These are phyloP conservation scores for Cordyceps javanica DNA, from an alignment of 2,329 filamentous ascomycete genomes.

Conservation along the genomic window DNA sequence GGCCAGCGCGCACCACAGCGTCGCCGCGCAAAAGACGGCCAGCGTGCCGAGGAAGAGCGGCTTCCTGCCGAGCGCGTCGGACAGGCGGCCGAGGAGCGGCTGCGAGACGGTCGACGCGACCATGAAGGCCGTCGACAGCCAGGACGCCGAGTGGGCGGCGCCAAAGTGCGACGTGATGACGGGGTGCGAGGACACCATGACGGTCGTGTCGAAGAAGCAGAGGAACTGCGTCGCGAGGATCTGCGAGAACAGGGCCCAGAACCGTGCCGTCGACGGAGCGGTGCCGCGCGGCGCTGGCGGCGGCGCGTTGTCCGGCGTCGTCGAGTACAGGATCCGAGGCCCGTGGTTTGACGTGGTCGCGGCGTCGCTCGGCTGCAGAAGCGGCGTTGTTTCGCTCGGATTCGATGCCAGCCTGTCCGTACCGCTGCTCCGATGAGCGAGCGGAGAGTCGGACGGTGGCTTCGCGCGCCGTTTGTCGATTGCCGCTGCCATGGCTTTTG, in stretches of 20 bases:
- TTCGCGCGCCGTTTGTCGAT: background rate
- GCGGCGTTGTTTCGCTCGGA: background rate
- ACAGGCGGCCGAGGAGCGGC: conserved; percentile 66
- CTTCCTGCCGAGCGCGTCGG: conserved; percentile 66
- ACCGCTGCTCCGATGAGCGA: background rate
- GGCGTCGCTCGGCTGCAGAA: background rate
- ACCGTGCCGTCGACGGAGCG: conserved; percentile 42
- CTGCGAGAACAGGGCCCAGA: conserved; percentile 57
- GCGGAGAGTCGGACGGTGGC: background rate
- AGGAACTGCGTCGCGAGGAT: conserved; percentile 53
- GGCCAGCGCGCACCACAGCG: conserved; percentile 64
- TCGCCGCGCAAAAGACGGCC: conserved; percentile 56
- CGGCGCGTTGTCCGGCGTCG: background rate
- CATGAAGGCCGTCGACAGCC: conserved; percentile 74
- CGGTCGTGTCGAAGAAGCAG: conserved; percentile 65
- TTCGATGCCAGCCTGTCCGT: background rate
- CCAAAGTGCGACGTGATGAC: conserved; percentile 77
- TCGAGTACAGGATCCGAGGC: background rate
- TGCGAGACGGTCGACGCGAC: conserved; percentile 72
- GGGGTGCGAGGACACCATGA: conserved; percentile 77
- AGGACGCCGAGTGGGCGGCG: conserved; percentile 71
- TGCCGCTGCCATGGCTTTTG: background rate
- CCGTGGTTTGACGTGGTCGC: background rate
- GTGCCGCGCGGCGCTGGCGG: no score
- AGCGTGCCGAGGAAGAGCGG: conserved; percentile 58